Evolutionary conservation across 2,329 filamentous ascomycete species (phyloP), one percentile per base, ranked within the genome.

Genomic region (Sporothrix brunneoviolacea): DNA sequence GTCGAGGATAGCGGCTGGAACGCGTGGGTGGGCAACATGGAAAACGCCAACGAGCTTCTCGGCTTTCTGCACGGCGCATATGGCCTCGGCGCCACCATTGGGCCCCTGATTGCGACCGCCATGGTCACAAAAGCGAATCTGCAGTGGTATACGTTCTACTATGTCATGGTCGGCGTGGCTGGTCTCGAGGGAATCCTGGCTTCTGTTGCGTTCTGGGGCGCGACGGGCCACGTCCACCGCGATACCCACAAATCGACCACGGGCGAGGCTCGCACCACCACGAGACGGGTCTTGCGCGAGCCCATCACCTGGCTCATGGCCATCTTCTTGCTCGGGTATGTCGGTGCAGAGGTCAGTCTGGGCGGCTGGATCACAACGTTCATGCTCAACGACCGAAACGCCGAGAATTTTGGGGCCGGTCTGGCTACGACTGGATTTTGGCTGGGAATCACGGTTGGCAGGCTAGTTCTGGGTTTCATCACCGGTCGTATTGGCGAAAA

Each of bases 381-480:
- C 63, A 94, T 95, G 87, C 80, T 91, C n/a, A 72, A 78, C 18
- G 82, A 90, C 21, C 79, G 90, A 13, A 65, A 83, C 33, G 87
- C 83, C 4, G 75, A 72, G 21, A 70, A 80, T 0, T 91, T 93
- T 60, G 75, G 82, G 2, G 83, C 84, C 30, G 88, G 88, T 3
- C 80, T 93, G 69, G 82, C 80, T 0, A 83, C 82, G 0, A 91
- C 87, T 0, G 83, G 87, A 0, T 94, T 91, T 68, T 95, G 89
- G 89, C 76, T 88, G 38, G 89, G 88, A 0, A 74, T 94, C 55
- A 91, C 88, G 0, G 65, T 88, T 0, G 88, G 89, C 0, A 73
- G 89, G 2, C 70, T 93, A 3, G 64, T 83, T 0, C 67, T 94
- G 15, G 87, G 87, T 0, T 93, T 94, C 58, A 71, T 91, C 4